These are phyloP conservation scores for Cyclotella baltica DNA, from an alignment of 108 stramenopile genomes.

Conservation along the genomic window DNA sequence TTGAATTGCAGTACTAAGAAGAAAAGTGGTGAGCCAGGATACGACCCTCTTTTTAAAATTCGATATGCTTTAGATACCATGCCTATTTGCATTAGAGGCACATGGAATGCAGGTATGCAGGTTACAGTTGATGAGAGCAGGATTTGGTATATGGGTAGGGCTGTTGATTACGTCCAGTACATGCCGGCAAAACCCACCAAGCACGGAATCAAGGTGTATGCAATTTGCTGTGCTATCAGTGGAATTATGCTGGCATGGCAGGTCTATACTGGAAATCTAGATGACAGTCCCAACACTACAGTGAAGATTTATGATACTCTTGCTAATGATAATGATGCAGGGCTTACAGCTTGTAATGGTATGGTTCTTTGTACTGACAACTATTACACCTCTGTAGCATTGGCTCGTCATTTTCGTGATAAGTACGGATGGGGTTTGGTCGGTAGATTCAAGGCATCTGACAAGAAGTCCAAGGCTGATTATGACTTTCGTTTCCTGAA, in stretches of 20 bases:
- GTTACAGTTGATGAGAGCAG: slow-evolving; percentile 28
- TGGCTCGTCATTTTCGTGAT: slow-evolving; percentile 13
- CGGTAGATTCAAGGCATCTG: slow-evolving; percentile 26
- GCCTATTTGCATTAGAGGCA: not conserved
- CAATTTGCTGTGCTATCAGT: slow-evolving; percentile 7
- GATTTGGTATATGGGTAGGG: slow-evolving; percentile 29
- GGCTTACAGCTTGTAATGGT: not conserved
- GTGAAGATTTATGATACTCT: slow-evolving; percentile 3
- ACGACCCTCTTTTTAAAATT: slow-evolving; percentile 30
- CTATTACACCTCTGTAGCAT: slow-evolving; percentile 10
- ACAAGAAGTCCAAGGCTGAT: slow-evolving; percentile 8
- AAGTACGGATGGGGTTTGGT: slow-evolving; percentile 11
- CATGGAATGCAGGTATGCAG: slow-evolving; percentile 9
- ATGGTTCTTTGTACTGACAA: slow-evolving; percentile 28
- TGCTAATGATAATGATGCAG: not conserved
- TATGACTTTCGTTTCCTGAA: slow-evolving; percentile 25
- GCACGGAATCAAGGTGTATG: slow-evolving; percentile 30
- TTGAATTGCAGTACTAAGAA: not conserved
- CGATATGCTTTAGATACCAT: slow-evolving; percentile 4
- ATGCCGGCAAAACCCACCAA: slow-evolving; percentile 42
- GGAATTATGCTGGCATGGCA: not conserved
- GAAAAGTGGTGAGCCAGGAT: not conserved
- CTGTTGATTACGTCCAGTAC: slow-evolving; percentile 26
- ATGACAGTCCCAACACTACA: not conserved
- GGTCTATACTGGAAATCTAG: not conserved